Evolutionary conservation across 495 filamentous ascomycete genomes (phyloP), one percentile per base, ranked within the genome.

Genomic region (Podospora pseudocomata): DNA sequence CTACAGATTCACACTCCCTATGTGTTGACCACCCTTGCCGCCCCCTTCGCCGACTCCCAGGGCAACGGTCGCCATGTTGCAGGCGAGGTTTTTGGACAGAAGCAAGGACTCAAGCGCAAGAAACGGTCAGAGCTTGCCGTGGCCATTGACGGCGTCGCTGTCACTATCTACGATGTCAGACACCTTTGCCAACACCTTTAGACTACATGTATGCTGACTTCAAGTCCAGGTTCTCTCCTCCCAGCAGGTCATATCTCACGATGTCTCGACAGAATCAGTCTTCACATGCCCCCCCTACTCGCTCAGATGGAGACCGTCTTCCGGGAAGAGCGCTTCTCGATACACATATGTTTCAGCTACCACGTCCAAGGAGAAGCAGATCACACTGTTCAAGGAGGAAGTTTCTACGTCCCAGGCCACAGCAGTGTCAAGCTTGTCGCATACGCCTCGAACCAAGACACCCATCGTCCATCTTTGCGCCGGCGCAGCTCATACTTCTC

Each of bases 101-200:
- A 91, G 63, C 84, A 86, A 54, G 89, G 88, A 19, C 85, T 85
- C 39, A 92, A 86, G 81, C 97, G 94, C 82, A 86, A 91, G 74
- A 97, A 97, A 81, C 85, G 95, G 60, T 78, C 82, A 19, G 96
- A 99, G 78, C 79, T 98, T 65, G 91, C 86, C 15, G 88, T 95
- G 9, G 91, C 91, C 9, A 88, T 97, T 73, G 93, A 99, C 80
- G 93, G 93, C 65, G 93, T 97, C 74, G 90, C 91, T 16, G 84
- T 97, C 16, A 95, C 93, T 75, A 88, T 99, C 60, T 97, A 97
- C 80, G 90, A 97, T 84, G 94, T 99, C 79, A 68, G 84, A 60
- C 39, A 2, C 23, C 18, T 44, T 20, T 2, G 18, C 18, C 5
- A n/a, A 19, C 19, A 23, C 64, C 69, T 54, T 7, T n/a, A 28